Conservation (phyloP, 257 asterid species). For the Solanum virginianum region DNA sequence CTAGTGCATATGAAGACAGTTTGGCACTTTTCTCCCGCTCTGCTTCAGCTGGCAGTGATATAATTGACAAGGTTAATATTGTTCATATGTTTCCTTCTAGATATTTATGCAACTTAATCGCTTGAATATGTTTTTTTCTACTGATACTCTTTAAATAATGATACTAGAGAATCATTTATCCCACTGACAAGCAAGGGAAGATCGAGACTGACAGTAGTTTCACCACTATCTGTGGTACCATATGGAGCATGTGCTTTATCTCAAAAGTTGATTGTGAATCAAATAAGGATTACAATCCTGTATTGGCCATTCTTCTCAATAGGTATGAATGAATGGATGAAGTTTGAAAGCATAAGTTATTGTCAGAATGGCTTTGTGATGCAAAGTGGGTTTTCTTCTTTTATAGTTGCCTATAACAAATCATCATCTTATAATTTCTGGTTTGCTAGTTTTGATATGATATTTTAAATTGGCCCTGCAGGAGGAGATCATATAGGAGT, state of each 20-base stretch:
- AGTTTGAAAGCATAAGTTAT: constrained; percentile 1
- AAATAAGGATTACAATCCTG: constrained; percentile 44
- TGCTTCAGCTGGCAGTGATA: constrained; percentile 45
- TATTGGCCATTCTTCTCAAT: constrained; percentile 80
- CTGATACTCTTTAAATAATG: constrained; percentile 11
- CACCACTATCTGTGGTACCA: constrained; percentile 67
- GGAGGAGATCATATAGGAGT: constrained; percentile 68
- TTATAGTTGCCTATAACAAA: constrained; percentile 7
- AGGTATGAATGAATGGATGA: constrained; percentile 33
- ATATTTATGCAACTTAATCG: not conserved
- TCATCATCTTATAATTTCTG: not conserved
- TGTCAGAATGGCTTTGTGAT: constrained; percentile 1
- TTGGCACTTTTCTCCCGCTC: constrained; percentile 72
- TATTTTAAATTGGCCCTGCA: constrained; percentile 14
- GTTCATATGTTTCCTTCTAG: not conserved
- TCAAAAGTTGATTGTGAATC: constrained; percentile 41
- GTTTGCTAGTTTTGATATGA: not conserved
- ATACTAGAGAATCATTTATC: constrained; percentile 52
- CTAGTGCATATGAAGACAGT: constrained; percentile 82
- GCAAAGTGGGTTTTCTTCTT: not conserved
- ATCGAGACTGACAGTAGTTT: constrained; percentile 36
- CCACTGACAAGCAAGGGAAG: constrained; percentile 56
- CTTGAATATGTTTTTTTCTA: not conserved
- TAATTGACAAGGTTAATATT: constrained; percentile 61
- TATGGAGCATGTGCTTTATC: constrained; percentile 99